Evolutionary conservation across 495 filamentous ascomycete genomes (phyloP).

Genomic region (Penicillium antarcticum): DNA sequence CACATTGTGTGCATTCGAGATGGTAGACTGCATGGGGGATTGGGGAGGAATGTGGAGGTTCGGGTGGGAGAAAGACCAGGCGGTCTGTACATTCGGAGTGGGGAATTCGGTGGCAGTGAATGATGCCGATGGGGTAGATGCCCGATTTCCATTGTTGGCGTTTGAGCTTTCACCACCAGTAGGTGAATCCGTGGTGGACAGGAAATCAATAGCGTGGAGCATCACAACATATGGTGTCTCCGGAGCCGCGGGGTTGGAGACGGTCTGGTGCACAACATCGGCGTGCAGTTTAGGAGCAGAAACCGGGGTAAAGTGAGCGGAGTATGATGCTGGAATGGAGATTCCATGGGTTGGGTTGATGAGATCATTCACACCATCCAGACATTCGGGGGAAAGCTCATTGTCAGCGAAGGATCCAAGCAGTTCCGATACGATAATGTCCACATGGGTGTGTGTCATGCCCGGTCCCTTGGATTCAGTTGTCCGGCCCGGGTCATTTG

Average conservation of each 20-base stretch:
- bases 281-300: conserved; percentile 81
- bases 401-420: conserved; percentile 92
- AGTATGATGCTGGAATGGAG: conserved; percentile 89
- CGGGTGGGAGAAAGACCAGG: conserved; percentile 50
- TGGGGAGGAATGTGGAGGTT: conserved; percentile 40
- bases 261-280: conserved; percentile 63
- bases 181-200: conserved; percentile 46
- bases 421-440: conserved; percentile 92
- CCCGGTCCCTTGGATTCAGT: conserved; percentile 8
- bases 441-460: conserved; percentile 59
- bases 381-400: conserved; percentile 84
- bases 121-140: conserved; percentile 29
- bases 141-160: conserved; percentile 17
- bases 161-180: conserved; percentile 5
- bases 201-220: conserved; percentile 82
- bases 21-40: conserved; percentile 28
- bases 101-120: conserved; percentile 29
- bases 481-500: conserved; percentile 12
- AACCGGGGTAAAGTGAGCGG: conserved; percentile 86
- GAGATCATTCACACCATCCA: conserved; percentile 86
- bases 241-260: conserved; percentile 63
- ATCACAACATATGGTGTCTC: conserved; percentile 91
- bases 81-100: conserved; percentile 38
- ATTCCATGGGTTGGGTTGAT: conserved; percentile 77
- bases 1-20: conserved; percentile 82